Evolutionary conservation across 345 rosid genomes (phyloP).

Genomic region (Murraya koenigii): DNA sequence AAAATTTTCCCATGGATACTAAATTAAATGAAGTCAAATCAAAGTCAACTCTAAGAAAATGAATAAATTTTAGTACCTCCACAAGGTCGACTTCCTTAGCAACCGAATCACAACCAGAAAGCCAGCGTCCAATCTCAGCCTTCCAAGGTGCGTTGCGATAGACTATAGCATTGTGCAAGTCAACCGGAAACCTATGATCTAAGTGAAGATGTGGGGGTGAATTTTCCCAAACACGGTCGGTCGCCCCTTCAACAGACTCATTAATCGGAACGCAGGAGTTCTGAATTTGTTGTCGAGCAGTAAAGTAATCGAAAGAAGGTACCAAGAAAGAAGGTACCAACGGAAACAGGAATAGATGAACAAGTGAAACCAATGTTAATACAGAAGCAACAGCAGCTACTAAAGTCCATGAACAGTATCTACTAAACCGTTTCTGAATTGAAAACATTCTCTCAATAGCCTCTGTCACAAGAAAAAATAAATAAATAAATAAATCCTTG

Average conservation of each 20-base stretch:
- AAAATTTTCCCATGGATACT: background rate
- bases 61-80: conserved; percentile 45
- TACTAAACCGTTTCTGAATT: conserved; percentile 63
- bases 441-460: conserved; percentile 41
- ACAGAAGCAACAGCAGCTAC: conserved; percentile 58
- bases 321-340: conserved; percentile 63
- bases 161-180: conserved; percentile 62
- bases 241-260: conserved; percentile 36
- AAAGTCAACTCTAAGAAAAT: background rate
- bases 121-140: conserved; percentile 82
- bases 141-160: conserved; percentile 90
- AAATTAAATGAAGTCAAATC: background rate
- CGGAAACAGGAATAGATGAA: conserved; percentile 72
- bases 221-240: conserved; percentile 19
- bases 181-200: conserved; percentile 65
- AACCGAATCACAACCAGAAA: conserved; percentile 74
- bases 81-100: conserved; percentile 44
- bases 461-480: conserved; percentile 7
- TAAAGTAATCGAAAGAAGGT: conserved; percentile 64
- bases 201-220: conserved; percentile 34
- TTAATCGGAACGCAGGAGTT: conserved; percentile 37
- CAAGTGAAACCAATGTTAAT: conserved; percentile 57
- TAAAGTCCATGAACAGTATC: conserved; percentile 67
- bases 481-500: background rate
- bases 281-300: conserved; percentile 51